A percentile compares a stretch with the other conserved stretches of the same genome.
These are phyloP conservation scores for Catenaria anguillulae DNA, from an alignment of 371 early-diverging fungal genomes.

Conservation along the genomic window DNA sequence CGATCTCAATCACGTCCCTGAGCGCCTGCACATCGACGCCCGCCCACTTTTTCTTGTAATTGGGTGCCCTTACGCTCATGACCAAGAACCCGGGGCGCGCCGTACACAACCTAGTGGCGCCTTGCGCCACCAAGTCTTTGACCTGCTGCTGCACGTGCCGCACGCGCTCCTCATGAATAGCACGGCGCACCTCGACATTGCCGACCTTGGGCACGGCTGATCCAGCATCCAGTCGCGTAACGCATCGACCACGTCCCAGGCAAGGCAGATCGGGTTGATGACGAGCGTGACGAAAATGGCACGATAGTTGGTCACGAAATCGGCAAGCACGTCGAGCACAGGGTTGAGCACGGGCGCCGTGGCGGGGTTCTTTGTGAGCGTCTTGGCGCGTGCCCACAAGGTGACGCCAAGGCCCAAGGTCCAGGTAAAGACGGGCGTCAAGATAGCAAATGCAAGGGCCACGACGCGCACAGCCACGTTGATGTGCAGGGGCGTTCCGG, in stretches of 20 bases:
- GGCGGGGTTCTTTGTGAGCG: background rate
- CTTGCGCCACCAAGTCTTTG: slow-evolving; percentile 13
- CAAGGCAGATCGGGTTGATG: slow-evolving; percentile 19
- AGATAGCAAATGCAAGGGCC: too few species aligned
- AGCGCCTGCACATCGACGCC: slow-evolving; percentile 9
- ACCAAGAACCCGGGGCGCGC: slow-evolving; percentile 21
- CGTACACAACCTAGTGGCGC: slow-evolving; percentile 19
- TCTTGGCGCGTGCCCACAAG: too few species aligned
- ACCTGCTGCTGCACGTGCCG: slow-evolving; percentile 21
- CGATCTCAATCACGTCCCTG: slow-evolving; percentile 25
- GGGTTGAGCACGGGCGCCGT: background rate
- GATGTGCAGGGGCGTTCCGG: too few species aligned
- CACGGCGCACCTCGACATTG: slow-evolving; percentile 14
- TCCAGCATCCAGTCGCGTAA: slow-evolving; percentile 15
- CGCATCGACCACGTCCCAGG: slow-evolving; percentile 14
- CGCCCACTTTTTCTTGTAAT: slow-evolving; percentile 13
- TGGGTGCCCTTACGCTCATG: slow-evolving; percentile 6
- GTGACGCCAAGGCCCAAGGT: too few species aligned
- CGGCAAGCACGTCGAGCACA: slow-evolving; percentile 10
- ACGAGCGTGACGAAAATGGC: slow-evolving; percentile 15
- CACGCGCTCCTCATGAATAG: slow-evolving; percentile 21
- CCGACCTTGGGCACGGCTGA: slow-evolving; percentile 11
- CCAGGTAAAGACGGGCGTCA: too few species aligned
- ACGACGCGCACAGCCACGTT: too few species aligned
- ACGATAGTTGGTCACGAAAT: slow-evolving; percentile 14